Evolutionary conservation across 495 filamentous ascomycete species (phyloP), one percentile per base, ranked within the genome.

Genomic region (Neurospora cerealis): DNA sequence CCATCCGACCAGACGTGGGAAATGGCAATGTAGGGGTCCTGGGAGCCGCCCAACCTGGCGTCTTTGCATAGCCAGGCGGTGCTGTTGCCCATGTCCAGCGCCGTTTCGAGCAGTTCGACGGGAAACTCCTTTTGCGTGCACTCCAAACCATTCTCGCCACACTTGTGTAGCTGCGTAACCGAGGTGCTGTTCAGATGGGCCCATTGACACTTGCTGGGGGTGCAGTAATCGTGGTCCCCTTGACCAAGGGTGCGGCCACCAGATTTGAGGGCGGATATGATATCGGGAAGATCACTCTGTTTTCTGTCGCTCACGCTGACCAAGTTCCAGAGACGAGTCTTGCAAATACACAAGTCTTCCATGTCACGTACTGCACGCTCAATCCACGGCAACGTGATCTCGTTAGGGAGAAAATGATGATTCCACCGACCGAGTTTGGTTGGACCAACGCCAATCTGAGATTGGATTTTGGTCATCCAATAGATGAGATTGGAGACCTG

Each of bases 1-100:
- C 77, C 77, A 70, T 78, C 77, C 13, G 75, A 72, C 77, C 77
- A 77, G 19, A 77, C 73, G 39, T 77, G 77, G 24, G 77, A 78
- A 13, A 78, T 77, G n/a, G 75, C 77, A 24, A 73, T 66, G 60
- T 72, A 78, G 17, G 69, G 40, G 40, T 42, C 40, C 40, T 42
- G 40, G 15, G 40, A 42, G 34, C 69, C 69, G 69, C 69, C 5
- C 32, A 70, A 1, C 69, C 1, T 70, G 9, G 32, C 0, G 2
- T 1, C 7, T 10, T 36, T n/a, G 69, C 21, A 37, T 38, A 70
- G 21, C 69, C 69, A 70, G 32, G 69, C 69, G 5, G 69, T 70
- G 69, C 69, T 70, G 15, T n/a, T 39, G 19, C 28, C 70, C 38
- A 72, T 15, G n/a, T 72, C 70, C 70, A 72, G 42, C 3, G 70